These are phyloP conservation scores for Cyphellophora attinorum DNA, from an alignment of 2,329 filamentous ascomycete species.

Conservation along the genomic window DNA sequence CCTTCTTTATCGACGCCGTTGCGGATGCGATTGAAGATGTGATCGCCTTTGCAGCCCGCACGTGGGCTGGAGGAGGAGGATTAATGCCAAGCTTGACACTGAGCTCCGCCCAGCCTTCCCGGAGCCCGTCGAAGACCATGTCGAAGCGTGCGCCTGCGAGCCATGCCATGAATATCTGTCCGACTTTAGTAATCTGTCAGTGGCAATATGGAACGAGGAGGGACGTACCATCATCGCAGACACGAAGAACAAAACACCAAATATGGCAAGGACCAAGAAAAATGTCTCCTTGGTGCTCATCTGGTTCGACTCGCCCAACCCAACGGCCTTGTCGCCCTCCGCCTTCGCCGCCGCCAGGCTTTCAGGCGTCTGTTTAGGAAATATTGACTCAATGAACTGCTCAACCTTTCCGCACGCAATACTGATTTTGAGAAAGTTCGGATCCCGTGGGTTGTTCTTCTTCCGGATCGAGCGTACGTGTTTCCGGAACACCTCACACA, in stretches of 20 bases:
- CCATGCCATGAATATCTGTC: conserved; percentile 67
- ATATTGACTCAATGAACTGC: conserved; percentile 67
- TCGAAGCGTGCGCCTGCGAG: conserved; percentile 76
- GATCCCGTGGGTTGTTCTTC: conserved; percentile 90
- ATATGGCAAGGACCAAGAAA: conserved; percentile 57
- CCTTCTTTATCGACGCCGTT: not conserved
- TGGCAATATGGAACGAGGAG: not conserved
- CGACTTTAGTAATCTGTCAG: conserved; percentile 5
- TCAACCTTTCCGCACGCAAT: conserved; percentile 75
- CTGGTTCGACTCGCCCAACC: conserved; percentile 41
- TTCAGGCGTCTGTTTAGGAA: conserved; percentile 69
- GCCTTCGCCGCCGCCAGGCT: conserved; percentile 39
- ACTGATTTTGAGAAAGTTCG: conserved; percentile 86
- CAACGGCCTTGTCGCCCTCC: conserved; percentile 27
- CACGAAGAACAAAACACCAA: conserved; percentile 61
- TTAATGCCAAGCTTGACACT: conserved; percentile 4
- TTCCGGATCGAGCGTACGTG: conserved; percentile 75
- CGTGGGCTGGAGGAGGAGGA: not conserved
- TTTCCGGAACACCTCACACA: conserved; percentile 71
- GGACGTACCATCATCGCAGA: conserved; percentile 68
- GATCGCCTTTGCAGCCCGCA: not conserved
- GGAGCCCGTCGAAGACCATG: conserved; percentile 50
- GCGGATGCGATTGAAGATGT: conserved; percentile 1
- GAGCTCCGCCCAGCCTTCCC: conserved; percentile 23
- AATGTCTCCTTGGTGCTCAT: conserved; percentile 46